Evolutionary conservation across 371 early-diverging fungal species (phyloP), one percentile per base, ranked within the genome.

Genomic region (Apophysomyces trapeziformis): DNA sequence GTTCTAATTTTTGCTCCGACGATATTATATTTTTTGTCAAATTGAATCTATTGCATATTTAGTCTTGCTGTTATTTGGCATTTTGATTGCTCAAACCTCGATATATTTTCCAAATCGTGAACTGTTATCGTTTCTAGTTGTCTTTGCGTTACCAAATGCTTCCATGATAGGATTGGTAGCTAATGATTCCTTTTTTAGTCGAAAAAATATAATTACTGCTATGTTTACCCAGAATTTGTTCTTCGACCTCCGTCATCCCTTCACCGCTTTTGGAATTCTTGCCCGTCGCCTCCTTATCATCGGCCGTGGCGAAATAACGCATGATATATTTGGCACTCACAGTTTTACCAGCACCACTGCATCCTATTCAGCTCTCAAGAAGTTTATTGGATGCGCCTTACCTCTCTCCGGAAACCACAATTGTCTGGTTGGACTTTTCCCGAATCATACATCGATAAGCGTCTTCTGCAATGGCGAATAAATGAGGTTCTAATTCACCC

Each of bases 141-240:
- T 99, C 80, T 99, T 99, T 61, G 99, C 97, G 86, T 99, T 99
- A 77, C 99, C 99, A 82, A 99, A 99, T 21, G 98, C 94, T 88
- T 99, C 99, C 85, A 99, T 91, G 73, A 99, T 95, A 18, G 99
- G 99, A 79, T 99, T 99, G 62, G 99, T 96, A 13, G 98, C 92
- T 83, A 62, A 37, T 47, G 26, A 37, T 35, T 8, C 21, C 21
- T 9, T 16, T 50, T n/a, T 50, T 50, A 50, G 21, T 21, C 9
- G 4, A 7, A 21, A 11, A 7, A 9, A n/a, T 18, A 50, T 50
- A 9, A 5, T 50, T 50, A 21, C 21, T 50, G 54, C 21, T 9
- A n/a, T 18, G n/a, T 26, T 9, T 50, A 84, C 86, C 86, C 58
- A 93, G 72, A 68, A 94, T 91, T 75, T 91, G 90, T 69, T 91